phyloP scores from a whole-genome alignment of 2,329 filamentous ascomycete genomes.

The Diaporthe citriasiana region DNA sequence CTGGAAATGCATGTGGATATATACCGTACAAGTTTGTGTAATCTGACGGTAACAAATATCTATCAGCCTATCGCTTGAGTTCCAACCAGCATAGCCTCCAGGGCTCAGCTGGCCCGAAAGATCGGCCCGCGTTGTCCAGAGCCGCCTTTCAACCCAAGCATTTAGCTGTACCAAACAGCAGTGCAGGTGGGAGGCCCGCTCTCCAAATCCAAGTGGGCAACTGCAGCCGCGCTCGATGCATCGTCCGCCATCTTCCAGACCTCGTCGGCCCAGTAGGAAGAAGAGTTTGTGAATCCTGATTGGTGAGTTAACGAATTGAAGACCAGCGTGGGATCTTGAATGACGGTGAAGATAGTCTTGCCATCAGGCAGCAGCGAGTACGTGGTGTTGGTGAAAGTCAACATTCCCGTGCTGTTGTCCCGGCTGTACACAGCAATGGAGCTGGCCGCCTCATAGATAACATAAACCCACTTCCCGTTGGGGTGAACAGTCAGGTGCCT shows the following conservation, averaged over 20 bases:
- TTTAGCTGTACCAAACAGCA: conserved; percentile 22
- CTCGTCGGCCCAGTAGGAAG: conserved; percentile 47
- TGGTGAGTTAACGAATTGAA: neutral
- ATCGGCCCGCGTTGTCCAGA: too few species aligned
- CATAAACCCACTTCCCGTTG: conserved; percentile 48
- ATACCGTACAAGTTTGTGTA: too few species aligned
- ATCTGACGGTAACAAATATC: too few species aligned
- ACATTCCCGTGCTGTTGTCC: conserved; percentile 44
- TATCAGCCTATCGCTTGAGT: too few species aligned
- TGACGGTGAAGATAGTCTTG: conserved; percentile 19
- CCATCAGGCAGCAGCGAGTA: conserved; percentile 43
- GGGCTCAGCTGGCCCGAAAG: too few species aligned
- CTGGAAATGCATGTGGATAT: too few species aligned
- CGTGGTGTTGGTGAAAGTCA: conserved; percentile 37
- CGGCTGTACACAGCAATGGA: conserved; percentile 47
- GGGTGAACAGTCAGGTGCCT: conserved; percentile 50
- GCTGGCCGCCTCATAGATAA: conserved; percentile 48
- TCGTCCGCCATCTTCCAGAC: conserved; percentile 51
- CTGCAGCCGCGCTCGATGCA: conserved; percentile 19
- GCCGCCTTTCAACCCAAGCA: neutral
- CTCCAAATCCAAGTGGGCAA: conserved; percentile 29
- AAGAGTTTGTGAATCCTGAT: conserved; percentile 42
- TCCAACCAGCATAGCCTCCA: too few species aligned
- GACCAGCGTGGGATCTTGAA: fast-evolving
- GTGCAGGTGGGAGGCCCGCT: conserved; percentile 24